phyloP scores from a whole-genome alignment of 2,329 filamentous ascomycete species.

The Epichloe amarillans region DNA sequence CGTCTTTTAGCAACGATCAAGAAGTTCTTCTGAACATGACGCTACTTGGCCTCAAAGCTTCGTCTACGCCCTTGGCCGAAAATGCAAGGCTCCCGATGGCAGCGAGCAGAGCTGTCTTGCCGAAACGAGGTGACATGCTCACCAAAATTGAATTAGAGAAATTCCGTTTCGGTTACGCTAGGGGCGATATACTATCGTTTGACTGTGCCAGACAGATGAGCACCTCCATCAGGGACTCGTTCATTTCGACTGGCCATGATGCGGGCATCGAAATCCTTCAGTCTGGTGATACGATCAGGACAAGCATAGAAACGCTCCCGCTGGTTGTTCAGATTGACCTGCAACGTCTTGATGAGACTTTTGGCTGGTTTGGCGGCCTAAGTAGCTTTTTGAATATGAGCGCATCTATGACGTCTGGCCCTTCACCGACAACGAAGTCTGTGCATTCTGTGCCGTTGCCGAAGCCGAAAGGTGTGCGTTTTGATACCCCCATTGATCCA shows the following conservation, averaged over 20 bases:
- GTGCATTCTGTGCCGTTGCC: conserved; percentile 23
- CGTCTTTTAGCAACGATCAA: conserved; percentile 26
- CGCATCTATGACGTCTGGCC: conserved; percentile 65
- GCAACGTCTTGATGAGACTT: conserved; percentile 69
- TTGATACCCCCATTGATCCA: conserved; percentile 38
- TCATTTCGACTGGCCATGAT: conserved; percentile 43
- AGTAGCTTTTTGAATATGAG: conserved; percentile 85
- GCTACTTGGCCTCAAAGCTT: conserved; percentile 29
- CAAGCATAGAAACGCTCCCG: conserved; percentile 64
- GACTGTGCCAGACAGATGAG: conserved; percentile 43
- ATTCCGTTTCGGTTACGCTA: conserved; percentile 48
- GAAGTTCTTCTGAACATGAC: conserved; percentile 40
- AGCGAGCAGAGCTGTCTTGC: conserved; percentile 2
- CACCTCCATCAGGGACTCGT: conserved; percentile 44
- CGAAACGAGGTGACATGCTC: conserved; percentile 12
- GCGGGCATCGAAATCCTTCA: conserved; percentile 40
- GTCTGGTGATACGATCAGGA: conserved; percentile 29
- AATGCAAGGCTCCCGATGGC: background rate
- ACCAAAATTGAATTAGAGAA: conserved; percentile 37
- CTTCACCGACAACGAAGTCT: conserved; percentile 33
- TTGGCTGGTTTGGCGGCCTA: conserved; percentile 80
- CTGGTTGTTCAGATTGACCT: conserved; percentile 66
- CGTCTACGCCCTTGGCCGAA: conserved; percentile 1
- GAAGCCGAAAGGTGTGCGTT: conserved; percentile 44
- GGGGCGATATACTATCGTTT: conserved; percentile 51